Base-by-base conservation (phyloP, 805 yeast species). In the Naumovozyma dairenensis region DNA sequence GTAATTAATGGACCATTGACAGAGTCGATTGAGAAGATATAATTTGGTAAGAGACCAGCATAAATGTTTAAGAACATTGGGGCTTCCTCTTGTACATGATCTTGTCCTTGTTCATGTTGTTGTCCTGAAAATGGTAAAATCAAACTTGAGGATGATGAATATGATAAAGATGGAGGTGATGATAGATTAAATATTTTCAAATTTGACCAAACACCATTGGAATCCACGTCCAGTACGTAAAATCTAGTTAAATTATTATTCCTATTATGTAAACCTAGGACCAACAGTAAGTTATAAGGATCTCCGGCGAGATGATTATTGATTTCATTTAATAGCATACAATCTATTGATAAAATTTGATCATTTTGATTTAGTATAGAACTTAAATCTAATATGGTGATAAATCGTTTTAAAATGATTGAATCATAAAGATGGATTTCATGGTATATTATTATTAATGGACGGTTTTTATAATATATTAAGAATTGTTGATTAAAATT, bases 121-220 rank as follows among this genome's bases (percentile, higher is more conserved):
- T 14, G n/a, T 14, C 15, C 6, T 13, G 6, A 12, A 25, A 14
- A 6, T 17, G 16, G 21, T n/a, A 6, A n/a, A 27, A 27, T n/a
- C 16, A n/a, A 17, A 15, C 7, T 8, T 18, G 17, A 5, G 6
- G 17, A n/a, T 15, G 7, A 8, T 12, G 14, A n/a, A 22, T 31
- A 6, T 10, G 20, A 13, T 18, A 10, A 22, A 15, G 22, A 17
- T 9, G 16, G 2, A 21, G 5, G 10, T 21, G 16, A 8, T 31
- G 17, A 16, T 9, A 12, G 20, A 21, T 18, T n/a, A 18, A 24
- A 13, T 16, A 62, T 21, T 35, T 55, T 51, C 32, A 62, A 28
- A 34, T 29, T 38, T 46, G 44, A 37, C 49, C 45, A 44, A 33
- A 48, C 43, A 31, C 46, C 47, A 32, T 49, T 28, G 19, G 22